Evolutionary conservation across 345 rosid species (phyloP).

Genomic region (Combretum micranthum): DNA sequence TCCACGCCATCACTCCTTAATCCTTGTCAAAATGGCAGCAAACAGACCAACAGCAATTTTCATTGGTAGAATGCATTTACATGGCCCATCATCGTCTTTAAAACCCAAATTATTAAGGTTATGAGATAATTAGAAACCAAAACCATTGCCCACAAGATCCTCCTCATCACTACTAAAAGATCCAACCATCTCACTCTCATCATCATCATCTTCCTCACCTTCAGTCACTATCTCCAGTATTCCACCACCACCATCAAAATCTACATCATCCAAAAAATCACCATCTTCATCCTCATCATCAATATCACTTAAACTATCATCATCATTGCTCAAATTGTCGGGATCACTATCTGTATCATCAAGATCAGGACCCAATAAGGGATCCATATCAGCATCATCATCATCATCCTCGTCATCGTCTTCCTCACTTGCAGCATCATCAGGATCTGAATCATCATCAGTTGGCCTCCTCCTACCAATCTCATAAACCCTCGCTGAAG

Average conservation of each 20-base stretch:
- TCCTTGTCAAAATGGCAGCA: too few relatives aligned
- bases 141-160: conserved; percentile 35
- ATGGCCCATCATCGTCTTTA: too few relatives aligned
- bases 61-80: too few relatives aligned
- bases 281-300: conserved; percentile 52
- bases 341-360: conserved; percentile 75
- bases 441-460: conserved; percentile 96
- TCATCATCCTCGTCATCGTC: conserved; percentile 81
- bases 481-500: conserved; percentile 90
- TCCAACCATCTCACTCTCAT: conserved; percentile 57
- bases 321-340: conserved; percentile 59
- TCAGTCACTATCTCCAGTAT: conserved; percentile 51
- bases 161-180: conserved; percentile 80
- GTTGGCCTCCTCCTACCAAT: conserved; percentile 90
- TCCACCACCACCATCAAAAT: conserved; percentile 51
- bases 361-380: conserved; percentile 48
- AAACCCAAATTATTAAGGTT: too few relatives aligned
- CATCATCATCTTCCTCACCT: conserved; percentile 63
- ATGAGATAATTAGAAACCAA: conserved; percentile 16
- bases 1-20: too few relatives aligned
- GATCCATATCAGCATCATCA: conserved; percentile 59
- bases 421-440: conserved; percentile 86
- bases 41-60: too few relatives aligned
- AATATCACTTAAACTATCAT: conserved; percentile 51
- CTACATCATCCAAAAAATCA: conserved; percentile 49